These are phyloP conservation scores for Ramaria rubella DNA, from an alignment of 768 basidiomycete genomes.

Conservation along the genomic window DNA sequence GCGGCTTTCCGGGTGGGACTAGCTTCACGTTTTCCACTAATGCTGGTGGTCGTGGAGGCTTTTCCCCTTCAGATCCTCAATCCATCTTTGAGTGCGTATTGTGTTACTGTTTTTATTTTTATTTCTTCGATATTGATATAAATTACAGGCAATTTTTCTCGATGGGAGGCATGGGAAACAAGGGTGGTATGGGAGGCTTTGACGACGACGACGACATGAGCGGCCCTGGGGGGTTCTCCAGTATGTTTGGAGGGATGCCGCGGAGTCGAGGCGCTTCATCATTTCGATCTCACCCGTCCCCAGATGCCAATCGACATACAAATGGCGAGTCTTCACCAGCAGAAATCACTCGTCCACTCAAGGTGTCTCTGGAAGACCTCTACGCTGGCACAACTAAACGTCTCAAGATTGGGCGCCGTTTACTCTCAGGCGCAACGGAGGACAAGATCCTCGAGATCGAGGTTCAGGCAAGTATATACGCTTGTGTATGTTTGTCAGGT, in stretches of 20 bases:
- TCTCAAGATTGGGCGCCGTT: slow-evolving; percentile 75
- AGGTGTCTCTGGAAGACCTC: slow-evolving; percentile 79
- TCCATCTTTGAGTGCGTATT: slow-evolving; percentile 79
- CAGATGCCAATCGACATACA: slow-evolving; percentile 20
- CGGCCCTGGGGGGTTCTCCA: slow-evolving; percentile 25
- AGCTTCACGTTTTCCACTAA: slow-evolving; percentile 52
- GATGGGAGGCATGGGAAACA: slow-evolving; percentile 31
- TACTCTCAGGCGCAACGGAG: slow-evolving; percentile 68
- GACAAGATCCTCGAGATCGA: slow-evolving; percentile 81
- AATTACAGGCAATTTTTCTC: slow-evolving; percentile 52
- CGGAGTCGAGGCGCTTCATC: slow-evolving; percentile 23
- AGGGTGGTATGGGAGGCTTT: slow-evolving; percentile 30
- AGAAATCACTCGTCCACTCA: slow-evolving; percentile 77
- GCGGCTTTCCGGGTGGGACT: too few species aligned
- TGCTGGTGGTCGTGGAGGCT: slow-evolving; percentile 49
- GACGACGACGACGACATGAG: slow-evolving; percentile 41
- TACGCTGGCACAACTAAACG: slow-evolving; percentile 81
- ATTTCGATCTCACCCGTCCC: not conserved
- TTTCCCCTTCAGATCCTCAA: slow-evolving; percentile 73
- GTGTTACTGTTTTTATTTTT: not conserved
- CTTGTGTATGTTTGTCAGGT: not conserved
- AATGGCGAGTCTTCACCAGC: slow-evolving; percentile 26
- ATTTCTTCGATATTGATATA: not conserved
- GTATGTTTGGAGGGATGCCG: slow-evolving; percentile 38
- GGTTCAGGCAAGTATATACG: slow-evolving; percentile 33